Base-by-base conservation (phyloP, 2,329 filamentous ascomycete genomes). In the Aureobasidium sp. region DNA sequence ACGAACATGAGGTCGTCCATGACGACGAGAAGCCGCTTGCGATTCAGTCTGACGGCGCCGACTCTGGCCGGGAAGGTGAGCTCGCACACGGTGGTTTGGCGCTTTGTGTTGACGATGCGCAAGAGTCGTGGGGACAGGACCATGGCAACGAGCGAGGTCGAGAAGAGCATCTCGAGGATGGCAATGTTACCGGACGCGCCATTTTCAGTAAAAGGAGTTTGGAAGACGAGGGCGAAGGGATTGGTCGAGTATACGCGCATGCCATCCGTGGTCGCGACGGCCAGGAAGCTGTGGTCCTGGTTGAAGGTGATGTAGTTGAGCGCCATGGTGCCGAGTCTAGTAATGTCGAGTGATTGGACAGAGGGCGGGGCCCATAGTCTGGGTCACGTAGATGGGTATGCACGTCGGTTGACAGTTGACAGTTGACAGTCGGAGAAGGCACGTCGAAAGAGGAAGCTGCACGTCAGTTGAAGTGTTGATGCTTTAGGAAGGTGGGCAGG, bases 301-400 rank as follows among this genome's bases (percentile, higher is more conserved):
- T 99, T 99, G 78, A 97, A 99, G 45, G 93, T 97, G 70, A 99
- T 91, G 78, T 96, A 99, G 77, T 99, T 99, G 80, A 97, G 91
- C 35, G 62, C 59, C 62, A 64, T 65, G 62, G 19, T 33, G 52
- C 12, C 12, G 33, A 14, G 14, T 42, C 22, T 42, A 54, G 50
- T 27, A 27, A 40, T 42, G 37, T 31, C 15, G 35, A 40, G 35
- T n/a, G 22, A 31, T 29, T 11, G 31, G 35, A 17, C 50, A 14
- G 50, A 54, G 50, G 35, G 50, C 50, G 15, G 31, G 12, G 50
- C 50, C 50, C 37, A 54, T 54, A 22, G 35, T 54, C 35, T 31
- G 49, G 31, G 49, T 22, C 9, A 19, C 2, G 19, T 12, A 8
- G 24, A 52, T 7, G 31, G 11, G n/a, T 52, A 52, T 54, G 50